These are phyloP conservation scores for Exophiala alcalophila DNA, from an alignment of 2,329 filamentous ascomycete genomes.

Conservation along the genomic window DNA sequence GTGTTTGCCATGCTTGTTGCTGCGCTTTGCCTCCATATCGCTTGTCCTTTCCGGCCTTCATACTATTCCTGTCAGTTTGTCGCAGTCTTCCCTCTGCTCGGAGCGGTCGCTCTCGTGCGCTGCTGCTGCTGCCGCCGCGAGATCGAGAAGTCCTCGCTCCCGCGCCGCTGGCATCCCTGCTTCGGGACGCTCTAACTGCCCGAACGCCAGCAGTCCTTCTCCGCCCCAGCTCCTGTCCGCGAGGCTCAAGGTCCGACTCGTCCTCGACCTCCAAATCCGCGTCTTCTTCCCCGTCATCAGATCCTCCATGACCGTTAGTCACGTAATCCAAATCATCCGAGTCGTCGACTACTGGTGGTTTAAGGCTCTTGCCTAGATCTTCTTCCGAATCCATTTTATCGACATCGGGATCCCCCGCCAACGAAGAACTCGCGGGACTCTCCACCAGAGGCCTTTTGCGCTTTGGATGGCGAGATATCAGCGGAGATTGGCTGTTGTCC, in stretches of 20 bases:
- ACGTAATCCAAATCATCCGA: constrained; percentile 24
- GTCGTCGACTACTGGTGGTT: constrained; percentile 17
- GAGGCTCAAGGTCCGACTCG: background rate
- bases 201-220: no score
- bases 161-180: no score
- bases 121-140: no score
- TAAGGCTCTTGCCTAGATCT: background rate
- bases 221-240: no score
- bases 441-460: constrained; percentile 14
- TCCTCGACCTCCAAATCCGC: constrained; percentile 7
- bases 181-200: no score
- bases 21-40: constrained; percentile 16
- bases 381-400: background rate
- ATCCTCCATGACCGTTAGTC: constrained; percentile 8
- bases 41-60: no score
- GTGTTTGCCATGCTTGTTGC: constrained; percentile 15
- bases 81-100: no score
- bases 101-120: no score
- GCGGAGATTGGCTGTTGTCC: constrained; percentile 10
- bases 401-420: background rate
- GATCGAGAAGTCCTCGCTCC: no score
- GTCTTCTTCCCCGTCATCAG: constrained; percentile 6
- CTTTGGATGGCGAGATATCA: constrained; percentile 7
- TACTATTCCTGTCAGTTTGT: no score
- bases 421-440: background rate